These are phyloP conservation scores for Tirmania nivea DNA, from an alignment of 495 filamentous ascomycete species.

Conservation along the genomic window DNA sequence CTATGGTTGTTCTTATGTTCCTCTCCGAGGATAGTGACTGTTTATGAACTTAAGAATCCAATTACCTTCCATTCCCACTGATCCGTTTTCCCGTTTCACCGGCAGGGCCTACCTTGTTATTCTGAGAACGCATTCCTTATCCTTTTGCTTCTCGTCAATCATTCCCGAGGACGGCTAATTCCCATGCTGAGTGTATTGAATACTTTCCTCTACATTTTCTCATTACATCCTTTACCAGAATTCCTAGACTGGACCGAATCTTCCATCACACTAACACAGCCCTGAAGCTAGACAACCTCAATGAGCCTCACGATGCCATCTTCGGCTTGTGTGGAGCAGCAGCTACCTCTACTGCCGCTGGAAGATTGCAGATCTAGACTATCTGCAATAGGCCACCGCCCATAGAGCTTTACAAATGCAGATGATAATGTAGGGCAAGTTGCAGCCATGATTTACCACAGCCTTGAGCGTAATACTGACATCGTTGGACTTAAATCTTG, in stretches of 20 bases:
- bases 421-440: slow-evolving; percentile 33
- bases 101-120: no score
- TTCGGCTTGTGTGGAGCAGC: slow-evolving; percentile 42
- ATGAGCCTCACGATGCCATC: slow-evolving; percentile 34
- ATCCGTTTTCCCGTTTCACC: no score
- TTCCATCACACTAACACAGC: slow-evolving; percentile 25
- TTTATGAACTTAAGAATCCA: no score
- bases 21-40: no score
- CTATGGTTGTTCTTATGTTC: no score
- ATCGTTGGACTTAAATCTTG: slow-evolving; percentile 32
- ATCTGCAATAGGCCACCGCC: slow-evolving; percentile 42
- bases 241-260: slow-evolving; percentile 10
- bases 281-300: slow-evolving; percentile 38
- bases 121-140: background rate
- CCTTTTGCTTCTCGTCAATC: background rate
- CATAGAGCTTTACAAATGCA: slow-evolving; percentile 52
- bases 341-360: slow-evolving; percentile 35
- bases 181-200: no score
- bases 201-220: background rate
- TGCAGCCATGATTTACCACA: slow-evolving; percentile 37
- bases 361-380: slow-evolving; percentile 37
- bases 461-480: slow-evolving; percentile 41
- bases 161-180: background rate
- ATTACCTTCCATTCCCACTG: no score
- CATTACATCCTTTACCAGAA: background rate